These are phyloP conservation scores for Diphasiastrum complanatum DNA, from an alignment of 83 land plant species.

Conservation along the genomic window DNA sequence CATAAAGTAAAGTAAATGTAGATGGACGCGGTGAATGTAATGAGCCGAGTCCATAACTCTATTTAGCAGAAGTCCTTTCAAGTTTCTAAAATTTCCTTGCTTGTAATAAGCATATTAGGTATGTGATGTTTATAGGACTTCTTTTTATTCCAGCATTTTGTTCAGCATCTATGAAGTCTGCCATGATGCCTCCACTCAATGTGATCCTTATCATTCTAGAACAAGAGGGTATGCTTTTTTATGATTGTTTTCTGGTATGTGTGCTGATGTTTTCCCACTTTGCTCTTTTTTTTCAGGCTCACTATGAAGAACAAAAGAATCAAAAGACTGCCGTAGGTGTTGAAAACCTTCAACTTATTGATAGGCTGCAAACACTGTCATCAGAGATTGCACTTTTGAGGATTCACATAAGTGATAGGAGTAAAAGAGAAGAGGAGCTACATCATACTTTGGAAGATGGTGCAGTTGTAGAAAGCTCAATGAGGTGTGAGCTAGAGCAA, in stretches of 20 bases:
- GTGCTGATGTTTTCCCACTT: not conserved
- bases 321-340: slow-evolving; percentile 28
- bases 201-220: no score
- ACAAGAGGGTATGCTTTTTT: no score
- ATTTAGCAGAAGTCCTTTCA: no score
- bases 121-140: no score
- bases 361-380: slow-evolving; percentile 29
- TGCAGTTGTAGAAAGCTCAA: slow-evolving; percentile 26
- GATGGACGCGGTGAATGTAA: no score
- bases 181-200: not conserved
- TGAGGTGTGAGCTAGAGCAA: slow-evolving; percentile 25
- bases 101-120: no score
- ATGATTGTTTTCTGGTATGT: no score
- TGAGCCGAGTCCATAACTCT: no score
- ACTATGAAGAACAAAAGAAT: slow-evolving; percentile 27
- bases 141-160: not conserved
- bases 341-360: slow-evolving; percentile 33
- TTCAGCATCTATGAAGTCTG: not conserved
- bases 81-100: no score
- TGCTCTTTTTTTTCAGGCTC: slow-evolving; percentile 12
- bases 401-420: slow-evolving; percentile 15
- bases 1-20: no score
- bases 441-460: slow-evolving; percentile 33
- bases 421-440: slow-evolving; percentile 19
- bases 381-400: slow-evolving; percentile 29